Base-by-base conservation (phyloP, 371 early-diverging fungal species). In the Mortierella sp. region DNA sequence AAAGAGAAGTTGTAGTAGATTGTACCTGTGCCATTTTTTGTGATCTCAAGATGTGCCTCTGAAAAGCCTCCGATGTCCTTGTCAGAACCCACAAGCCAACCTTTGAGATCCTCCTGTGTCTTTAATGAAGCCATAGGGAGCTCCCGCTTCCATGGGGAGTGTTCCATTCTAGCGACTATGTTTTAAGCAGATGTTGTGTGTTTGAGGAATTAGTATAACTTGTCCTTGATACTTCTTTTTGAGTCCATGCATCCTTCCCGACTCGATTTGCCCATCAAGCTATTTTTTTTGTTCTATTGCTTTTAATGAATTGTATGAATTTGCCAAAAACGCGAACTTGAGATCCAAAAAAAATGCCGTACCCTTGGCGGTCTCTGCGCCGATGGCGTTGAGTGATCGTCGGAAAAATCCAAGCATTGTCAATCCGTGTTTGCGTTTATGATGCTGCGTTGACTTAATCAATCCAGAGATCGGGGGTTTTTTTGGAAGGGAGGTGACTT, bases 31-130 rank as follows among this genome's bases (percentile, higher is more conserved):
- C 83, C 83, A 4, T 86, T 70, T 19, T 81, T 78, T n/a, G 88
- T 85, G 14, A 87, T 65, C 39, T 89, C 89, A 0, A 92, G 73
- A 42, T 82, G 68, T 1, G 88, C 90, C 54, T 85, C 81, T 30
- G 88, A 89, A 59, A 70, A 73, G 64, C 90, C 95, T 52, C 96
- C 96, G 81, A 97, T 93, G 78, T 97, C 96, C 62, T 90, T 89
- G 79, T 97, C 97, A 15, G 91, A 89, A 0, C 97, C 97, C 27
- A 92, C 84, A 7, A 88, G 81, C 93, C 94, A 97, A n/a, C 84
- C 66, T 47, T 89, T 70, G 19, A 92, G 64, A 63, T 87, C 87
- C 42, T 87, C 82, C 42, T 86, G 79, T 15, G 80, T 75, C 55
- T 85, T 86, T 24, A 93, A 72, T 26, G 86, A 56, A 7, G 85